These are phyloP conservation scores for Daedalea quercina DNA, from an alignment of 768 basidiomycete species.

Conservation along the genomic window DNA sequence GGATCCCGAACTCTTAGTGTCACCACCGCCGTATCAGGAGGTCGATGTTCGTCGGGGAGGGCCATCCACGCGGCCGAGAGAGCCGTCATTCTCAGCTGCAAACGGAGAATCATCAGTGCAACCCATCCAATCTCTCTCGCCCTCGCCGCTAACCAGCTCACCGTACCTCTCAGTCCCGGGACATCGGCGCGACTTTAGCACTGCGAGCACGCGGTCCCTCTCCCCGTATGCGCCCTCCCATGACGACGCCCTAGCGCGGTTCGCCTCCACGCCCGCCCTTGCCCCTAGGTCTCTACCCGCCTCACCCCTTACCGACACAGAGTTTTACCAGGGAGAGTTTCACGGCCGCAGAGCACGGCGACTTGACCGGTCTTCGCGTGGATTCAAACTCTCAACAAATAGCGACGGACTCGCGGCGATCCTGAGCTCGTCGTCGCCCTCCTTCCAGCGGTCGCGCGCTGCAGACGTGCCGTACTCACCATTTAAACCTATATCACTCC, in stretches of 20 bases:
- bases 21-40: not conserved
- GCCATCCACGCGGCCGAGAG: not conserved
- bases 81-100: not conserved
- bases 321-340: too few relatives aligned
- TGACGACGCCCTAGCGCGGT: not conserved
- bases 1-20: not conserved
- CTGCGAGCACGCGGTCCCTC: not conserved
- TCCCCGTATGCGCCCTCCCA: not conserved
- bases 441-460: constrained; percentile 1
- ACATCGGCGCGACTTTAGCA: not conserved
- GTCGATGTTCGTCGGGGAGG: not conserved
- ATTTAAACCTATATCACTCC: constrained; percentile 5
- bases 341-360: not conserved
- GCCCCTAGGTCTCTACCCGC: not conserved
- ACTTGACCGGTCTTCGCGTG: not conserved
- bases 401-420: not conserved
- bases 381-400: not conserved
- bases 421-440: not conserved
- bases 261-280: not conserved
- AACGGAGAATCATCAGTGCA: not conserved
- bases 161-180: not conserved
- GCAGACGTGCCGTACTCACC: not conserved
- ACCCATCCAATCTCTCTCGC: not conserved
- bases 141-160: not conserved
- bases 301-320: not conserved